phyloP scores from a whole-genome alignment of 805 yeast species.

The Kurtzmaniella cleridarum region DNA sequence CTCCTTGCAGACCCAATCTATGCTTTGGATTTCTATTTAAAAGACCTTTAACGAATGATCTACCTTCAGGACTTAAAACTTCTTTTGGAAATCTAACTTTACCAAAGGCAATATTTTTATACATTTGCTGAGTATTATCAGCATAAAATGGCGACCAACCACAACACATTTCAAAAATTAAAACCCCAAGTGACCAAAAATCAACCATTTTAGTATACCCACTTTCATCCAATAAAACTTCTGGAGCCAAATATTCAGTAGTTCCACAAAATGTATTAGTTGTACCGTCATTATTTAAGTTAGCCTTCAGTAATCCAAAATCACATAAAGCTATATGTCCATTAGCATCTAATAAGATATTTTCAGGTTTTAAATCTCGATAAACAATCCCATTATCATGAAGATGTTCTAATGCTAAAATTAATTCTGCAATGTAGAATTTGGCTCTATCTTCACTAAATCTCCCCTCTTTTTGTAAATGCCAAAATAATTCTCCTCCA shows the following conservation, averaged over 20 bases:
- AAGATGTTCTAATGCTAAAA: constrained; percentile 86
- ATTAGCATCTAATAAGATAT: constrained; percentile 89
- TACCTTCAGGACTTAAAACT: constrained; percentile 85
- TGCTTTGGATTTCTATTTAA: constrained; percentile 94
- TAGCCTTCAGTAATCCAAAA: constrained; percentile 94
- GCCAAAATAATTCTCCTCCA: constrained; percentile 97
- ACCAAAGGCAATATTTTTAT: constrained; percentile 97
- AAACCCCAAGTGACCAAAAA: constrained; percentile 96
- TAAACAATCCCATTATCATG: constrained; percentile 95
- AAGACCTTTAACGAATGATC: constrained; percentile 92
- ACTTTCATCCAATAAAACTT: constrained; percentile 86
- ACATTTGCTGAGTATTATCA: constrained; percentile 97
- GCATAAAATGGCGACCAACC: constrained; percentile 99
- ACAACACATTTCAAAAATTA: constrained; percentile 98
- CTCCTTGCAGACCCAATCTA: constrained; percentile 85
- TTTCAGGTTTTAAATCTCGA: constrained; percentile 96
- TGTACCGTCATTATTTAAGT: constrained; percentile 76
- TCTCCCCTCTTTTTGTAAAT: constrained; percentile 93
- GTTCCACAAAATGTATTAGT: constrained; percentile 98
- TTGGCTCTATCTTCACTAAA: constrained; percentile 91
- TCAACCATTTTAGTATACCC: constrained; percentile 99
- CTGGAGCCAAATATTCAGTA: constrained; percentile 97
- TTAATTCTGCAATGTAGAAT: constrained; percentile 94
- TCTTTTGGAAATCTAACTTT: constrained; percentile 97
- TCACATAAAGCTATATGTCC: constrained; percentile 98